Base-by-base conservation (phyloP, 129 eudicot species). In the Kitagawia praeruptora region DNA sequence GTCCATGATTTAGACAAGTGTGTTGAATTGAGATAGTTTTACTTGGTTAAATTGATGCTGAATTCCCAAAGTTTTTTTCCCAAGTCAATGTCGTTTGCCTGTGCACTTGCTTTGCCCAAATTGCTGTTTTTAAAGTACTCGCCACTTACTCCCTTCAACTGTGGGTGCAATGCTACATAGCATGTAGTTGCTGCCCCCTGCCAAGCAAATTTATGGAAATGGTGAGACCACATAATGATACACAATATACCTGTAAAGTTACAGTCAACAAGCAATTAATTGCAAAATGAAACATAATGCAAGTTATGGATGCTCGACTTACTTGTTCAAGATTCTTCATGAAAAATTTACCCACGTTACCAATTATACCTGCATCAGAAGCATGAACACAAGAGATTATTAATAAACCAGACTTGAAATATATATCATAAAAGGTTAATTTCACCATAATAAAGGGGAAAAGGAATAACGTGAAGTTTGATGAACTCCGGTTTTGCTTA, bases 271-370 rank as follows among this genome's bases (percentile, higher is more conserved):
- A 72, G 18, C 19, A 72, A 72, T 5, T 14, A 23, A 73, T 23
- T 2, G 48, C 13, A 40, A 18, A 46, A 19, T 42, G 23, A 37
- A 74, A 45, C 25, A 21, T 66, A 48, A 28, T 48, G 0, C 27
- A 8, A 47, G 14, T 27, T 41, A 28, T 73, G n/a, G 45, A 54
- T 40, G 23, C 37, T 54, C 48, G 27, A 75, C 82, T 76, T 75
- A 93, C 98, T 89, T 91, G 98, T 48, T 86, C 85, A 82, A 91
- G 89, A 83, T 86, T 89, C 85, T 93, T 93, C 46, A 93, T 77
- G 64, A 89, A 41, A 69, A 19, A 64, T 48, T 82, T 87, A 73
- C 93, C 93, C 38, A 93, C 77, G 31, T 75, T 83, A 42, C 86
- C 75, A 23, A 85, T 81, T 64, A 87, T 47, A 84, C 93, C 98